Base-by-base conservation (phyloP, 2,329 filamentous ascomycete species). In the Plenodomus biglobosus region DNA sequence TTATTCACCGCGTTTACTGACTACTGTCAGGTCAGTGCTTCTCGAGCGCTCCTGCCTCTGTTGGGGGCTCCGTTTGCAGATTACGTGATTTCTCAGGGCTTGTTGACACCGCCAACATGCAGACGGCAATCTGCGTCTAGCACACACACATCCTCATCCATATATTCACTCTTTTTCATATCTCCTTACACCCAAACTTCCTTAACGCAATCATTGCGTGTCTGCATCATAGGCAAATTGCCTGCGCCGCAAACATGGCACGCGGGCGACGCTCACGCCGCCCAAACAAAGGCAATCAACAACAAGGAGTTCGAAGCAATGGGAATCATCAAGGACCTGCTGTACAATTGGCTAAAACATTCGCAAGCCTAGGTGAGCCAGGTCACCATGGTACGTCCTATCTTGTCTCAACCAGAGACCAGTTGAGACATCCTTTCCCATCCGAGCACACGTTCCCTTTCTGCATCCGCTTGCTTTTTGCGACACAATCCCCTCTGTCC, bases 341-440 rank as follows among this genome's bases (percentile, higher is more conserved):
- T 10, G 37, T 37, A 22, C 38, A 45, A 16, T 40, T 43, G 1
- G 38, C 27, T 30, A 63, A 60, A 41, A 18, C 24, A 0, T 59
- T 52, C 30, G 47, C 48, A 44, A 52, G 16, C 20, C 39, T 62
- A 11, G 38, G 35, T 5, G 27, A 16, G 2, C 10, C 20, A 0
- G 8, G 39, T 4, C 42, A 40, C 11, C 17, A 51, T 35, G 44
- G 59, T 59, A 7, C 58, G 59, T 50, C 11, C 22, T 22, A 38
- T 15, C 19, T 15, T 18, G 13, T 41, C n/a, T 2, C 20, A 18
- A 18, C 7, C 2, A 19, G 15, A 8, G 8, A n/a, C n/a, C 19
- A 18, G 35, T 17, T 32, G 34, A 8, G 17, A 30, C 20, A n/a
- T 40, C 36, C 10, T 13, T 18, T 15, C 39, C 20, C 18, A 6